Base-by-base conservation (phyloP, 2,329 filamentous ascomycete species). In the Pseudofabraea citricarpa region DNA sequence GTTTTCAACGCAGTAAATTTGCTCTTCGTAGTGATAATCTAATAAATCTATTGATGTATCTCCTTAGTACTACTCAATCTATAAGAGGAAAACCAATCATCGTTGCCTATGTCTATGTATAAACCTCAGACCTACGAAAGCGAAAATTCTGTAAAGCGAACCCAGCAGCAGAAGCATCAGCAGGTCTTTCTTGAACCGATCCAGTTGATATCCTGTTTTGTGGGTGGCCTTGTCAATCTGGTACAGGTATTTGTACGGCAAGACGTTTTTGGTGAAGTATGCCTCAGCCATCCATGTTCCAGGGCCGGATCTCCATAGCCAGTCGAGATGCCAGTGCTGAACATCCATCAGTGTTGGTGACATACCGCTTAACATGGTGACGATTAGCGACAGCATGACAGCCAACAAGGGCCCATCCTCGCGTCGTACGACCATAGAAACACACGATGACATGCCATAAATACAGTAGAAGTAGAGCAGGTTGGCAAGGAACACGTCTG, bases 381-480 rank as follows among this genome's bases (percentile, higher is more conserved):
- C 68, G 49, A 81, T 70, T 4, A 81, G 59, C 21, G 66, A 66
- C 23, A 71, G 60, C 66, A 81, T 74, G 8, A 76, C 74, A 2
- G 76, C 73, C 6, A 79, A 58, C 0, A 81, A 59, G 0, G 77
- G 77, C 0, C 75, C 77, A 46, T 80, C 73, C 56, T 81, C 75
- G 6, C 76, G 62, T 16, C 71, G 68, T 18, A 72, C 68, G 1
- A 79, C 52, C 73, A 80, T 77, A 44, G 69, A 74, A 13, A 79
- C 58, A 22, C 66, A 61, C 24, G 67, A 72, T 0, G 76, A 70
- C 6, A 80, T 64, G 0, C 77, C 75, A 55, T 79, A 80, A 40
- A 80, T 74, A 52, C 72, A 73, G 61, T 72, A 81, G 52, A 78
- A 79, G 59, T 79, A 80, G 8, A 72, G 47, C 36, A 79, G 52